Evolutionary conservation across 495 filamentous ascomycete genomes (phyloP), one percentile per base, ranked within the genome.

Genomic region (Hypoxylon subgilvum): DNA sequence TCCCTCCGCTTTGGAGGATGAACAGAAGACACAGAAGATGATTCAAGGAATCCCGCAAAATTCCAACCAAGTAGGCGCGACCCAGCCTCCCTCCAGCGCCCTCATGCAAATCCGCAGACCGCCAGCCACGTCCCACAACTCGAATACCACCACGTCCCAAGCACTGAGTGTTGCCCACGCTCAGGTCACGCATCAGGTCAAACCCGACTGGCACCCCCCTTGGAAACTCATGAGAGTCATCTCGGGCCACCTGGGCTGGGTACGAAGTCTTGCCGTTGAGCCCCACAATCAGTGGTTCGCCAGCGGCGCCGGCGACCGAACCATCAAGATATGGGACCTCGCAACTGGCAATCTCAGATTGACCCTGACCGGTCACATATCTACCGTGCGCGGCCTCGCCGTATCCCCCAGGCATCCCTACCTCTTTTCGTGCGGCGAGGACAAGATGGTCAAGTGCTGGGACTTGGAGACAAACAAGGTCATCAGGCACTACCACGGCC

Each of bases 381-480:
- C 91, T 32, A 95, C 93, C 5, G 95, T 99, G 12, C 86, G 95
- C 38, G 95, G 95, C 5, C 78, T 99, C 41, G 95, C 93, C 0
- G 89, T 99, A 5, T 96, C 91, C 2, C 89, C 92, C 12, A 79
- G 95, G 43, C 95, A 99, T 72, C 95, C 95, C 1, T 99, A 99
- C 70, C 82, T 99, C 27, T 99, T 97, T 73, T 96, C 90, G 10
- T 97, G 95, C 64, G 95, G 90, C 44, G 95, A 99, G 73, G 95
- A 99, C 72, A 99, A 99, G 82, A 97, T 96, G 91, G 95, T 99
- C 28, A 97, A 97, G 74, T 97, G 95, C 77, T 99, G 95, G 95
- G 95, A 99, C 77, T 73, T 99, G 63, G 95, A 99, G 70, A 94
- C 90, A 6, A 99, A 99, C 72, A 96, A 96, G 74, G 95, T 99